These are phyloP conservation scores for Penicillium sp. DNA, from an alignment of 2,329 filamentous ascomycete species.

Conservation along the genomic window DNA sequence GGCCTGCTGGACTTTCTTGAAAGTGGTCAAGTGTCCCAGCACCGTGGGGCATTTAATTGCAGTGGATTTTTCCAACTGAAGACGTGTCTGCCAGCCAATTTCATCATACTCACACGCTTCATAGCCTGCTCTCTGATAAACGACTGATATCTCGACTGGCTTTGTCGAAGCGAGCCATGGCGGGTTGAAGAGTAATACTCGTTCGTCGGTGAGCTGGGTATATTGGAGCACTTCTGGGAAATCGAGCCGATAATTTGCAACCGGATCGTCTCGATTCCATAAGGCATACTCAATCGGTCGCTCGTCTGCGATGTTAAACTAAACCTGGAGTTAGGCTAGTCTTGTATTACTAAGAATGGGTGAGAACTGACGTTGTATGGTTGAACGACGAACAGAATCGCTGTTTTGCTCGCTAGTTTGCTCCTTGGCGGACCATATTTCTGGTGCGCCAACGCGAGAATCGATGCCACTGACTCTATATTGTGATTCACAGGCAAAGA, in stretches of 20 bases:
- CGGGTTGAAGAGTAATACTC: constrained; percentile 44
- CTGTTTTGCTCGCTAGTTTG: constrained; percentile 25
- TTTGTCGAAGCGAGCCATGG: constrained; percentile 14
- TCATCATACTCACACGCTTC: constrained; percentile 45
- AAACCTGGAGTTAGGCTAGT: not conserved
- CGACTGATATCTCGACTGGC: constrained; percentile 45
- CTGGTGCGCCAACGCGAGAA: constrained; percentile 38
- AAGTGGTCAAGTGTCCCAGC: constrained; percentile 46
- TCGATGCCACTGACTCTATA: constrained; percentile 34
- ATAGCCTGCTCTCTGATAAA: constrained; percentile 52
- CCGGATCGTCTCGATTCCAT: constrained; percentile 34
- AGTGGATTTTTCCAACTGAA: constrained; percentile 42
- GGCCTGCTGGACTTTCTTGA: constrained; percentile 51
- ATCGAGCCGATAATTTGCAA: constrained; percentile 43
- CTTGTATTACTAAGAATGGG: not conserved
- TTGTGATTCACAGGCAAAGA: constrained; percentile 39
- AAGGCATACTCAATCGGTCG: constrained; percentile 51
- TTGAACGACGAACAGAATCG: constrained; percentile 51
- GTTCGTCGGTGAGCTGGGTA: constrained; percentile 34
- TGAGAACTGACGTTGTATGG: constrained; percentile 36
- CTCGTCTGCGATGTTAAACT: constrained; percentile 51
- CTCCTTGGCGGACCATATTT: constrained; percentile 33
- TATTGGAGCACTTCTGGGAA: constrained; percentile 37
- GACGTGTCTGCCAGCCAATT: constrained; percentile 33
- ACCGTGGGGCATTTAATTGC: constrained; percentile 53